A percentile compares a stretch with the other conserved stretches of the same genome.
phyloP scores from a whole-genome alignment of 2,329 filamentous ascomycete genomes.

The Colletotrichum sp. region DNA sequence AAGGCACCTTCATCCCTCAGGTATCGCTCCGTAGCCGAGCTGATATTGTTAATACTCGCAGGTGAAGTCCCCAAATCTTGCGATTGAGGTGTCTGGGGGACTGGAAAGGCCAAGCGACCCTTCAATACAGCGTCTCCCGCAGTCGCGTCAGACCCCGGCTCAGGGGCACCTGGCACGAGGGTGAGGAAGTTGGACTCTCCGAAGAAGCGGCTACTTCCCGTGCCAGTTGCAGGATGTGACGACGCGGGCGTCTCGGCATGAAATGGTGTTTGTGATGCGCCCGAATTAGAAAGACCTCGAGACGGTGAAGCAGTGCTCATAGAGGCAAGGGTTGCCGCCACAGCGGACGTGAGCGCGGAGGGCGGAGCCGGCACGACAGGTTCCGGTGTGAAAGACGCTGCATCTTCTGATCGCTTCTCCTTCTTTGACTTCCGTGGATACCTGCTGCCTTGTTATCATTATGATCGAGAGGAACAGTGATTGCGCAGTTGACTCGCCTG shows the following conservation, averaged over 20 bases:
- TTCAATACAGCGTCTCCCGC: neutral
- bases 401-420: neutral
- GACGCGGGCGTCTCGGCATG: slow-evolving; percentile 12
- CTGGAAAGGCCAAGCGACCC: slow-evolving; percentile 21
- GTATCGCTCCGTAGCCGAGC: slow-evolving; percentile 23
- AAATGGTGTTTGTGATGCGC: neutral
- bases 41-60: slow-evolving; percentile 15
- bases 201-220: slow-evolving; percentile 33
- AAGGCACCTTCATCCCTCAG: slow-evolving; percentile 25
- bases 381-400: neutral
- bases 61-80: slow-evolving; percentile 1
- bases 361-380: neutral
- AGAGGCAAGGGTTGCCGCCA: slow-evolving; percentile 4
- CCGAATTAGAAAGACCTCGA: neutral
- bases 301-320: slow-evolving; percentile 14
- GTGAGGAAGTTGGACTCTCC: slow-evolving; percentile 45
- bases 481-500: neutral
- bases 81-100: slow-evolving; percentile 15
- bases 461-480: neutral
- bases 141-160: neutral
- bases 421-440: slow-evolving; percentile 21
- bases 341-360: neutral
- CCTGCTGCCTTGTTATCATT: neutral
- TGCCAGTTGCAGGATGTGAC: neutral
- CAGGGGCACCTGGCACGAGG: slow-evolving; percentile 25